Percentiles rank a stretch among this genome's conserved stretches.
phyloP scores from a whole-genome alignment of 345 rosid genomes.

The Aegle marmelos region DNA sequence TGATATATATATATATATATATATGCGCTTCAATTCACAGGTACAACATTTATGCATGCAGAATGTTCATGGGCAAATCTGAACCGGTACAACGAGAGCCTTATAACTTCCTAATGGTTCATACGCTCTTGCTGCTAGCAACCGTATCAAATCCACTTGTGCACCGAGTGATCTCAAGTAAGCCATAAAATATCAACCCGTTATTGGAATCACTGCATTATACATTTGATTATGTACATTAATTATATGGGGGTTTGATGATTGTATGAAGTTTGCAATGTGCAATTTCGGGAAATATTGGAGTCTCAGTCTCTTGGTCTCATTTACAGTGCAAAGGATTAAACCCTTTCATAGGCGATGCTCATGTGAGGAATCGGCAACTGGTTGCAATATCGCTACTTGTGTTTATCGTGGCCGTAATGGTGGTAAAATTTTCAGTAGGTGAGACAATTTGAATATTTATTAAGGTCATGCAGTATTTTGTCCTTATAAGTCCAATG shows the following conservation, averaged over 20 bases:
- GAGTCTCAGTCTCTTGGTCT: background rate
- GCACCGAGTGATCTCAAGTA: conserved; percentile 17
- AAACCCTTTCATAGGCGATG: conserved; percentile 20
- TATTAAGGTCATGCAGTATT: background rate
- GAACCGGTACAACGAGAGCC: conserved; percentile 19
- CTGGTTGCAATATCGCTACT: conserved; percentile 20
- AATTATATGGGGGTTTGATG: background rate
- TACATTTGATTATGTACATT: background rate
- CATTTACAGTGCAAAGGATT: conserved; percentile 26
- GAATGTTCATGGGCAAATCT: background rate
- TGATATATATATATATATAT: too few relatives aligned
- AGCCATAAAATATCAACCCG: background rate
- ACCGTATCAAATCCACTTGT: conserved; percentile 27
- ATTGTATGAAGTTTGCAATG: conserved; percentile 17
- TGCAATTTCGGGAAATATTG: conserved; percentile 13
- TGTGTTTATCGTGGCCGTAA: conserved; percentile 25
- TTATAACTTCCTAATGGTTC: conserved; percentile 28
- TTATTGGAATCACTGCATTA: background rate
- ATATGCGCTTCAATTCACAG: too few relatives aligned
- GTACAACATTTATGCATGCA: too few relatives aligned
- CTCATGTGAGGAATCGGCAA: background rate
- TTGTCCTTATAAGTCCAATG: too few relatives aligned
- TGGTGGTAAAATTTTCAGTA: conserved; percentile 22
- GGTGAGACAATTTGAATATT: background rate
- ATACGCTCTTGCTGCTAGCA: conserved; percentile 21